Base-by-base conservation (phyloP, 2,329 filamentous ascomycete genomes). In the Orbilia oligospora region DNA sequence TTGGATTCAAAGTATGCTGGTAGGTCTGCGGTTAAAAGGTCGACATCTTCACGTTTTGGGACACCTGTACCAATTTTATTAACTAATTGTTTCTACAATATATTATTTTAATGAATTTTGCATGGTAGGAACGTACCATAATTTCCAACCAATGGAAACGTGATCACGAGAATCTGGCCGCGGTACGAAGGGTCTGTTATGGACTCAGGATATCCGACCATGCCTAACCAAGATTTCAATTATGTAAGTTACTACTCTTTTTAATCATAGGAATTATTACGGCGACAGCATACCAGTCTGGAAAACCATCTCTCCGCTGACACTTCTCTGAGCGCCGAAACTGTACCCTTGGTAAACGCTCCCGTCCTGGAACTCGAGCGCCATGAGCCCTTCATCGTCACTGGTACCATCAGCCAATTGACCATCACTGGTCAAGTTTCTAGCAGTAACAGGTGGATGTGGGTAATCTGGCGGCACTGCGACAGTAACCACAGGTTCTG, bases 271-370 rank as follows among this genome's bases (percentile, higher is more conserved):
- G 20, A 41, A 10, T 38, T 30, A 44, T 33, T 41, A 49, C 16
- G 9, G 53, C 53, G 49, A 63, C 44, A 55, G 68, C 94, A 98
- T 97, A 86, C 96, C 96, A 75, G 96, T 99, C 89, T 98, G 95
- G 87, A 99, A 99, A 86, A 99, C 96, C 84, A 99, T 88, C 88
- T 99, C 96, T 85, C 96, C 96, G 81, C 95, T 92, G 83, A 97
- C 90, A 87, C 93, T 97, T 89, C 94, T 97, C 83, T 93, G 89
- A 80, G 95, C 94, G 86, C 96, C 96, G 84, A 99, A 99, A 89
- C 94, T 97, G 87, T 93, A 94, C 82, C 96, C 96, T 84, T 97
- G 93, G 88, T 94, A 97, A 84, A 93, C 89, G 75, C 91, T 90
- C 85, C 94, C 94, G 87, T 98, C 94, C 85, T 96, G 89, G 82